Conservation (phyloP, 75 land plant species). For the Pinus taeda region DNA sequence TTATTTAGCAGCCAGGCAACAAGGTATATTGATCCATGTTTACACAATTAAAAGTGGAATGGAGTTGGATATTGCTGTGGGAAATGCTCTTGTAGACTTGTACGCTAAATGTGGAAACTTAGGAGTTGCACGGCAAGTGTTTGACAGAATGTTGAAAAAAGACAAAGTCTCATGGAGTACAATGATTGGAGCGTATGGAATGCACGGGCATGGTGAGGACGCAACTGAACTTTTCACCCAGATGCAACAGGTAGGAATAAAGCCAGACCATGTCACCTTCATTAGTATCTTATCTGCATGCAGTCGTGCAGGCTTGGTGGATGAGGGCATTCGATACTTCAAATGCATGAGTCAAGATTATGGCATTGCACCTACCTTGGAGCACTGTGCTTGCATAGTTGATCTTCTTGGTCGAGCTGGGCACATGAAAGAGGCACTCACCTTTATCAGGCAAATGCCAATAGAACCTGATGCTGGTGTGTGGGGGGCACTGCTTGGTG, state of each 20-base stretch:
- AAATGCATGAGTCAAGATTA: constrained; percentile 36
- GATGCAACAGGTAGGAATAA: constrained; percentile 31
- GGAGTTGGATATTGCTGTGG: not conserved
- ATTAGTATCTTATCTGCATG: constrained; percentile 47
- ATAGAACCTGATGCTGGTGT: constrained; percentile 34
- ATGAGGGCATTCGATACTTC: constrained; percentile 33
- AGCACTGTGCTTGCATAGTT: constrained; percentile 57
- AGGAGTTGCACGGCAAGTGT: constrained; percentile 33
- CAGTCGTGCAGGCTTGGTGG: constrained; percentile 55
- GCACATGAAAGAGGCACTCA: constrained; percentile 34
- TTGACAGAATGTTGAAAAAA: constrained; percentile 19
- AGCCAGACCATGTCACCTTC: constrained; percentile 49
- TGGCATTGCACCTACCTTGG: constrained; percentile 29
- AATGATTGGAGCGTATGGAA: constrained; percentile 47
- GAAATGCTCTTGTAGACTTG: constrained; percentile 33
- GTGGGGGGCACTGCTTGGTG: constrained; percentile 47
- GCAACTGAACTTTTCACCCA: constrained; percentile 33
- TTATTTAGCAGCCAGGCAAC: constrained; percentile 32
- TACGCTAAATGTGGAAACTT: constrained; percentile 22
- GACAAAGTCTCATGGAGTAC: constrained; percentile 46
- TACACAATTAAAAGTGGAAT: not conserved
- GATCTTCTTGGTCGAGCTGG: constrained; percentile 59
- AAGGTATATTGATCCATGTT: constrained; percentile 17
- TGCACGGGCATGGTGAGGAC: constrained; percentile 36
- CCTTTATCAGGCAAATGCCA: constrained; percentile 32